Base-by-base conservation (phyloP, 2,329 filamentous ascomycete genomes). In the Epichloe gansuensis region DNA sequence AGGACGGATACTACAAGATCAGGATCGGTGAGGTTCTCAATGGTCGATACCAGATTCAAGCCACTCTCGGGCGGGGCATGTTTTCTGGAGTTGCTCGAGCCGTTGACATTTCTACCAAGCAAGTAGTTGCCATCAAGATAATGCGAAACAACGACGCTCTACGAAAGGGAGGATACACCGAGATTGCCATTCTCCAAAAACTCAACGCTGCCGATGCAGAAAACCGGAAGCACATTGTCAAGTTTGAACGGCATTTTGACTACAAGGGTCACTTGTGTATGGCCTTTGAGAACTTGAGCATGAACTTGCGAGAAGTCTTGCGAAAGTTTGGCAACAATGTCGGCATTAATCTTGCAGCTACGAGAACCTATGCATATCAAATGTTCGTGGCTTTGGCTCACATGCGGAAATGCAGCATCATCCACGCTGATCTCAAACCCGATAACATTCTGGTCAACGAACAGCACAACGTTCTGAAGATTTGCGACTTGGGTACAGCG, bases 61-160 rank as follows among this genome's bases (percentile, higher is more conserved):
- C 91, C 54, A 85, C 85, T 50, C 77, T 98, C 23, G 93, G 93
- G 57, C 90, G 88, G 68, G 93, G 93, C 61, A 95, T 96, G 78
- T 98, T 96, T 67, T 95, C 93, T 0, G 90, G 89, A 8, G 93
- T 98, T n/a, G 89, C 93, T 51, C 83, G 89, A 58, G 93, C 93
- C 23, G 78, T 81, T 57, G 91, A 96, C 67, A 79, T 85, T 23
- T 82, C 81, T 48, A 87, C 78, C 54, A 84, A 83, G 62, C 80
- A 81, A 60, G 67, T 86, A n/a, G 91, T 97, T 35, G 93, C 93
- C 25, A 87, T 98, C 76, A 98, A 98, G 72, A 93, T 98, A 61
- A 95, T 97, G 69, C 87, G 93, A 57, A 94, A 94, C 68, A 97
- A 98, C 62, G 91, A 95, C 63, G 87, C 88, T 12, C 85, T 96